Percentiles rank a stretch among this genome's conserved stretches.
These are phyloP conservation scores for Fagopyrum homotropicum DNA, from an alignment of 148 eudicot species.

Conservation along the genomic window DNA sequence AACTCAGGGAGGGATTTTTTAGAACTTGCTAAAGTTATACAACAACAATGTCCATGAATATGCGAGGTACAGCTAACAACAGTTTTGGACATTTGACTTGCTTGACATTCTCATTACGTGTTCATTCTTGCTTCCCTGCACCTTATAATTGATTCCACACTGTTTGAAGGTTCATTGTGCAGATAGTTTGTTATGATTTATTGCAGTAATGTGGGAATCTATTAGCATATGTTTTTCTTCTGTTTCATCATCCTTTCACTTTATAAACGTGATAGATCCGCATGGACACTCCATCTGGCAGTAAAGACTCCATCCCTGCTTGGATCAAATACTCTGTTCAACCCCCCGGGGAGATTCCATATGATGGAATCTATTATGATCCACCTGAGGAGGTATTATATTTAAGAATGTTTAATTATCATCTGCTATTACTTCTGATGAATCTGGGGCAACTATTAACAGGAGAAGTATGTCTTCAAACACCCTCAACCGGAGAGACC, in stretches of 20 bases:
- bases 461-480: slow-evolving; percentile 80
- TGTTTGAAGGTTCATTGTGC: neutral
- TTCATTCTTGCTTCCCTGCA: neutral
- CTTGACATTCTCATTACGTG: neutral
- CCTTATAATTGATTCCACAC: neutral
- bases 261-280: slow-evolving; percentile 49
- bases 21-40: neutral
- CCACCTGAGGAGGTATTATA: slow-evolving; percentile 91
- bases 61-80: neutral
- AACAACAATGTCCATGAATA: neutral
- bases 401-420: neutral
- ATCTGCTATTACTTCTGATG: neutral
- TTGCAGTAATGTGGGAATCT: neutral
- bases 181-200: neutral
- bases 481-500: slow-evolving; percentile 90
- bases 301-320: slow-evolving; percentile 97
- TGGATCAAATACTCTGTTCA: slow-evolving; percentile 97
- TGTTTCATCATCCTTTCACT: slow-evolving; percentile 5
- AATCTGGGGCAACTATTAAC: neutral
- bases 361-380: slow-evolving; percentile 92
- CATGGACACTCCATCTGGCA: slow-evolving; percentile 97
- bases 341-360: slow-evolving; percentile 91
- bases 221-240: neutral
- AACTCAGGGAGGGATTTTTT: neutral
- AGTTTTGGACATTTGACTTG: slow-evolving; percentile 2